Base-by-base conservation (phyloP, 768 basidiomycete genomes). In the Russula sp. region DNA sequence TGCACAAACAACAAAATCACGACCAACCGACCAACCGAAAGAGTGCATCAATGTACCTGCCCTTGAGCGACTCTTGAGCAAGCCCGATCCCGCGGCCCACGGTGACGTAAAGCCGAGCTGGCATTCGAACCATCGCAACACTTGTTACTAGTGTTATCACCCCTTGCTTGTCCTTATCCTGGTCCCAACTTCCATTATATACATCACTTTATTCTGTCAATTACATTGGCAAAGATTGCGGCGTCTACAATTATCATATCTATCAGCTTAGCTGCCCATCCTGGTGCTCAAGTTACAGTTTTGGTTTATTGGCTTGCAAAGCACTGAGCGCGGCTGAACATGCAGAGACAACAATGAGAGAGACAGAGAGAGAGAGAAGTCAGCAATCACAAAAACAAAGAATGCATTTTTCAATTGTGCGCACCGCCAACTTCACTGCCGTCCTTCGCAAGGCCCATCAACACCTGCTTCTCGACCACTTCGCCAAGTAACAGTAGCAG, bases 341-440 rank as follows among this genome's bases (percentile, higher is more conserved):
- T 38, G 24, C 8, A 18, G 9, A 32, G 2, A 42, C 60, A 20
- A 63, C n/a, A n/a, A n/a, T n/a, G n/a, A n/a, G n/a, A n/a, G n/a
- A n/a, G n/a, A n/a, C n/a, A n/a, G n/a, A 14, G 32, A 22, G 26
- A 22, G 26, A 22, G 54, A 52, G 22, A 48, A 55, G 46, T 57
- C 14, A 58, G 69, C 52, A 62, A 52, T 64, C 60, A 22, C 51
- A n/a, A 36, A 62, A 16, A 58, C 36, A 22, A 38, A 30, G 30
- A 9, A 40, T 6, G 13, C n/a, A n/a, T n/a, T n/a, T n/a, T 5
- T 54, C 8, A 26, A 5, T 32, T 1, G 14, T n/a, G 55, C 89
- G 77, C 75, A 97, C 95, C 96, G 72, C 97, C 97, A 48, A 94
- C 94, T 42, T 96, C 97, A 71, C 92, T 95, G 14, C 97, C 97